These are phyloP conservation scores for Hypoxylon perforatum DNA, from an alignment of 495 filamentous ascomycete genomes.

Conservation along the genomic window DNA sequence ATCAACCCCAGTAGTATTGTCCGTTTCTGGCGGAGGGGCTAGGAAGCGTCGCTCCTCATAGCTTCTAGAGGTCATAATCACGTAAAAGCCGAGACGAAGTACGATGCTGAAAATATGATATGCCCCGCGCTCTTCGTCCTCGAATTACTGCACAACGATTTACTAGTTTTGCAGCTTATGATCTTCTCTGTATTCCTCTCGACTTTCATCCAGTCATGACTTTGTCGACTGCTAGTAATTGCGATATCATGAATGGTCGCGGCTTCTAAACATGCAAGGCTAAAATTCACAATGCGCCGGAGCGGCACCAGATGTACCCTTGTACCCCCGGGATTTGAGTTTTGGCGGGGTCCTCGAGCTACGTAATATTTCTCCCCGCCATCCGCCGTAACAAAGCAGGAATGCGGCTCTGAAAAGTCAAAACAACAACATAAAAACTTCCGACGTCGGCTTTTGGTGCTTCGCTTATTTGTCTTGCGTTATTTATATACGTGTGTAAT, in stretches of 20 bases:
- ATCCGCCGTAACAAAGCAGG: background rate
- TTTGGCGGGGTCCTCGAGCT: constrained; percentile 23
- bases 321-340: constrained; percentile 13
- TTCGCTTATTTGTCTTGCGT: background rate
- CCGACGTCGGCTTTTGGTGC: background rate
- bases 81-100: background rate
- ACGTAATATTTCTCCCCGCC: constrained; percentile 30
- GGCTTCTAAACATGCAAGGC: background rate
- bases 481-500: background rate
- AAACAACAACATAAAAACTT: constrained; percentile 21
- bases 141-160: background rate
- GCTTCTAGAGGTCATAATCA: constrained; percentile 36
- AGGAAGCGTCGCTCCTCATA: constrained; percentile 17
- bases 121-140: background rate
- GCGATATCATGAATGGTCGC: background rate
- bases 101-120: background rate
- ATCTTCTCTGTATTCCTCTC: constrained; percentile 6
- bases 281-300: constrained; percentile 14
- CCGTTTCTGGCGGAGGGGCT: constrained; percentile 2
- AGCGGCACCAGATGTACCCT: background rate
- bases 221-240: no score
- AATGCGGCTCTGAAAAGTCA: constrained; percentile 16
- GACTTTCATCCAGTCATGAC: constrained; percentile 1
- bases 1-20: constrained; percentile 17
- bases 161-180: background rate